Evolutionary conservation across 2,329 filamentous ascomycete genomes (phyloP), one percentile per base, ranked within the genome.

Genomic region (Penicillium oxalicum): DNA sequence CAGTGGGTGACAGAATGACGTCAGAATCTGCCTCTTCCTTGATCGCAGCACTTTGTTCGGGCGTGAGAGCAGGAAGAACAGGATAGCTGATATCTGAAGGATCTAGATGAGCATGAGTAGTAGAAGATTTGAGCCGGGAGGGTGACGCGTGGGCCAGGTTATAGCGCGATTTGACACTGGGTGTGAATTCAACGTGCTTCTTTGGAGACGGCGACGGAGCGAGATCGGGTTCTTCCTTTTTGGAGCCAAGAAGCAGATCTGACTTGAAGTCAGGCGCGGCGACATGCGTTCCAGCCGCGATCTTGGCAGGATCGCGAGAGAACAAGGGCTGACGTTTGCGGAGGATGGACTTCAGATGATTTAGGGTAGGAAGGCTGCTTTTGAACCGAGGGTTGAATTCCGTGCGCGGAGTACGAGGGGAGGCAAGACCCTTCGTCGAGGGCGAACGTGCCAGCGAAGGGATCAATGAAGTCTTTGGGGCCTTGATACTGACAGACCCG

Each of bases 171-270:
- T 87, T 79, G 33, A 84, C 83, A 52, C 82, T 83, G 0, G 84
- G 84, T 0, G 86, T 89, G 61, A 95, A 95, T 44, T 87, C 83
- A 33, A 95, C 88, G 48, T 81, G 84, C 72, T 94, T 95, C 67
- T 83, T 87, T 25, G 83, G 78, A 29, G 83, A 83, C 6, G 86
- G 86, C 1, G 86, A 88, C 4, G 81, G 83, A 13, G 76, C 60
- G 4, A 59, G 51, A 18, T 64, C 64, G 13, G 61, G 58, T 9
- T 50, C 44, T 26, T 61, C 58, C 18, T 59, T 61, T 9, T 68
- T 54, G 36, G 59, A 62, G 18, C 44, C 51, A 29, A 83, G 64
- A 24, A 75, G 71, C 58, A 80, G 82, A 29, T 81, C 74, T 9
- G 77, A 64, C 36, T 69, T 65, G 56, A 70, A 71, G 39, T 67